Conservation (phyloP, 768 basidiomycete species). For the Boletus subcaerulescens region DNA sequence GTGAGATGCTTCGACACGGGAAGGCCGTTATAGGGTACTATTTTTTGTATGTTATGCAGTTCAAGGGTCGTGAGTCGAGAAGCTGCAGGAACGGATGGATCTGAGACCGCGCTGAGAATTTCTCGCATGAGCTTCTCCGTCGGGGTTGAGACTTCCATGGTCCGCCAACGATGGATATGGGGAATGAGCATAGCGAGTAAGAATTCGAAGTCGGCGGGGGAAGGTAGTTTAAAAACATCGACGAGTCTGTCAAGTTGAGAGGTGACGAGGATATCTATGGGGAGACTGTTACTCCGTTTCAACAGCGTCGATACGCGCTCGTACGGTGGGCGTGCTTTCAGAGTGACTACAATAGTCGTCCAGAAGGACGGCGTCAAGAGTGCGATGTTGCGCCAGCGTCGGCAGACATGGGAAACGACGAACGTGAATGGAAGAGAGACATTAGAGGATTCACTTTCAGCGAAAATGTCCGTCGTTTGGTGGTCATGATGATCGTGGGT, state of each 20-base stretch:
- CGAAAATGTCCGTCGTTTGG: not conserved
- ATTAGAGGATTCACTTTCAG: not conserved
- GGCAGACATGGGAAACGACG: slow-evolving; percentile 38
- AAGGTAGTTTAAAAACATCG: slow-evolving; percentile 3
- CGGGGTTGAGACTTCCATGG: slow-evolving; percentile 45
- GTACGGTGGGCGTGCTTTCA: slow-evolving; percentile 37
- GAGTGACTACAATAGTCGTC: slow-evolving; percentile 38
- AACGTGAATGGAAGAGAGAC: slow-evolving; percentile 39
- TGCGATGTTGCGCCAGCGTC: slow-evolving; percentile 54
- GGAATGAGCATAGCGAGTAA: slow-evolving; percentile 43
- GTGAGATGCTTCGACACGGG: slow-evolving; percentile 37
- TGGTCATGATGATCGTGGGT: no score
- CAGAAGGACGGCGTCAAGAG: slow-evolving; percentile 55
- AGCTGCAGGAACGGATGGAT: slow-evolving; percentile 40
- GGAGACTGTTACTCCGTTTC: slow-evolving; percentile 51
- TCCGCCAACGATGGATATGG: slow-evolving; percentile 52
- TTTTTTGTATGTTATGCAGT: slow-evolving; percentile 49
- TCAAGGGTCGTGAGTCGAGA: slow-evolving; percentile 52
- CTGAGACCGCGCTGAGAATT: slow-evolving; percentile 42
- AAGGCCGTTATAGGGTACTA: not conserved
- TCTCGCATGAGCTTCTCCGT: slow-evolving; percentile 44
- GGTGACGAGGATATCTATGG: slow-evolving; percentile 42
- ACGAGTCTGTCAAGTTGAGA: slow-evolving; percentile 23
- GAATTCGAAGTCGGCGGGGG: slow-evolving; percentile 18
- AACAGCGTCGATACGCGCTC: slow-evolving; percentile 45